A percentile compares a stretch with the other conserved stretches of the same genome.
These are phyloP conservation scores for Senna tora DNA, from an alignment of 306 rosid genomes.

Conservation along the genomic window DNA sequence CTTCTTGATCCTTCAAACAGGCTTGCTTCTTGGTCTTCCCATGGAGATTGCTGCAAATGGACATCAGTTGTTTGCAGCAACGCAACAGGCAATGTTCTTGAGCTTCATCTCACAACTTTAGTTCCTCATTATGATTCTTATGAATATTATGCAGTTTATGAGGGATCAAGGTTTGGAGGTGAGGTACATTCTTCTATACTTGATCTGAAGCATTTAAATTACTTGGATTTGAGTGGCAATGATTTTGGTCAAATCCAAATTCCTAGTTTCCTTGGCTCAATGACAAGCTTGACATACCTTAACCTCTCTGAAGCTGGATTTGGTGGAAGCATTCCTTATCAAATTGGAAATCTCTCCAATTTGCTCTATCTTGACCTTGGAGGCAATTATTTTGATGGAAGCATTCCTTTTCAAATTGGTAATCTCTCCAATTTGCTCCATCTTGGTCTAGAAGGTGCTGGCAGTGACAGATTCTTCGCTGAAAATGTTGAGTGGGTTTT, in stretches of 20 bases:
- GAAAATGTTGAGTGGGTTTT: slow-evolving; percentile 25
- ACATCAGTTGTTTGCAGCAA: slow-evolving; percentile 13
- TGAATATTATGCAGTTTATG: neutral
- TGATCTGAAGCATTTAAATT: neutral
- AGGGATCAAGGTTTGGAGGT: neutral
- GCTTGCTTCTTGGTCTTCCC: neutral
- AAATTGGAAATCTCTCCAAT: neutral
- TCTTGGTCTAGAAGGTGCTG: neutral
- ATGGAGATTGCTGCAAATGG: slow-evolving; percentile 35
- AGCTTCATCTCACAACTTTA: neutral
- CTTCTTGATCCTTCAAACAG: neutral
- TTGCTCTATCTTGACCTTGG: neutral
- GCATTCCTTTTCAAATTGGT: slow-evolving; percentile 17
- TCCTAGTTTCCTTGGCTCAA: slow-evolving; percentile 18
- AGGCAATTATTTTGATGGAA: neutral
- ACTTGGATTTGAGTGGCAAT: neutral
- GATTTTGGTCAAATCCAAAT: neutral
- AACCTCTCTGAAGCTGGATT: neutral
- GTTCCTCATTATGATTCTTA: neutral
- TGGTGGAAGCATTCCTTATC: neutral
- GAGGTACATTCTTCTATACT: neutral
- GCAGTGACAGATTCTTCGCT: no score
- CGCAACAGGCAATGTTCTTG: slow-evolving; percentile 15
- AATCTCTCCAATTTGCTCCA: slow-evolving; percentile 26
- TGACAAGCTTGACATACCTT: neutral